Conservation (phyloP, 371 early-diverging fungal genomes). For the Mucor saturninus region DNA sequence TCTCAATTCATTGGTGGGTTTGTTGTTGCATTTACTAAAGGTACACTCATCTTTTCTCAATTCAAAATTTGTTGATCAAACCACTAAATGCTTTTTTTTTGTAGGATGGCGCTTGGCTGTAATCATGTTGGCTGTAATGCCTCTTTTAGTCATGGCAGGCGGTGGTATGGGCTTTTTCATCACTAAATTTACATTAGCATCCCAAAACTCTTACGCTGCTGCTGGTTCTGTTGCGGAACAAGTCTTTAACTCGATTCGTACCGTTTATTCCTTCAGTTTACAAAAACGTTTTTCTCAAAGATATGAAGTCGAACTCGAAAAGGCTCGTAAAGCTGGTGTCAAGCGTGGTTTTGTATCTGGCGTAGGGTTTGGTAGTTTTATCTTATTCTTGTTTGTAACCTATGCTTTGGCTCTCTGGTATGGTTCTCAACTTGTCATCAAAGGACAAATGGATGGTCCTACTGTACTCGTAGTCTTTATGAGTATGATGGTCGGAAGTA, state of each 20-base stretch:
- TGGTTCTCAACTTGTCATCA: constrained; percentile 63
- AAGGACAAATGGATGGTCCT: constrained; percentile 53
- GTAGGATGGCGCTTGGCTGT: constrained; percentile 74
- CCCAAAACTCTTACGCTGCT: constrained; percentile 45
- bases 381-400: constrained; percentile 64
- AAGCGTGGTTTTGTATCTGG: constrained; percentile 58
- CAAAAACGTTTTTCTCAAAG: constrained; percentile 68
- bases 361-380: constrained; percentile 61
- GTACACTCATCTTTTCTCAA: constrained; percentile 21
- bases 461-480: constrained; percentile 71
- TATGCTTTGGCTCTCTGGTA: constrained; percentile 83
- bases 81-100: no score
- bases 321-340: constrained; percentile 61
- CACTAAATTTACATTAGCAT: constrained; percentile 44
- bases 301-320: constrained; percentile 61
- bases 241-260: constrained; percentile 83
- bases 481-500: constrained; percentile 63
- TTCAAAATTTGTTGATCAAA: no score
- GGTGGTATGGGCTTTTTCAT: constrained; percentile 70
- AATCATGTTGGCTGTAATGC: constrained; percentile 75
- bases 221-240: constrained; percentile 60
- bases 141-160: constrained; percentile 55
- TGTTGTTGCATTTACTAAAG: constrained; percentile 70
- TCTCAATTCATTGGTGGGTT: constrained; percentile 34
- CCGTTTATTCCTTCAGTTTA: constrained; percentile 83